Evolutionary conservation across 306 rosid species (phyloP).

Genomic region (Arachis stenosperma): DNA sequence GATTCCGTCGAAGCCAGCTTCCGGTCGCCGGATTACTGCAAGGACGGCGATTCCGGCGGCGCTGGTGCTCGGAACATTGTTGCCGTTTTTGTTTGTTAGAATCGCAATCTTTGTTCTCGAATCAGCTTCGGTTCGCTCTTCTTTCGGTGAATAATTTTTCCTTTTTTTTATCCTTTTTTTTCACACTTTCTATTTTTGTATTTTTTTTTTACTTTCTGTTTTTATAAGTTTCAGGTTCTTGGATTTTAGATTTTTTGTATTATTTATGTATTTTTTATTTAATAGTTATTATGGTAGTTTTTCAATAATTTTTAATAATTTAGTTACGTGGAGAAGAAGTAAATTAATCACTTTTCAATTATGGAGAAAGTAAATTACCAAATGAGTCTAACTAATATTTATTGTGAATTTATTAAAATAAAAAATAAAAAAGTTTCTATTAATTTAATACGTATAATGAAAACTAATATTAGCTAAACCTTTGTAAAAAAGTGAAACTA

Average conservation of each 20-base stretch:
- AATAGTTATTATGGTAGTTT: no score
- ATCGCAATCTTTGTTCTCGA: constrained; percentile 75
- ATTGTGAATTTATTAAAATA: no score
- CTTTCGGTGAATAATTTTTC: constrained; percentile 50
- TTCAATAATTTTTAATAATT: no score
- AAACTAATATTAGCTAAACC: no score
- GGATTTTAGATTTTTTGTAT: no score
- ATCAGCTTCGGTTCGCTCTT: constrained; percentile 72
- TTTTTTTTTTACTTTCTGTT: not conserved
- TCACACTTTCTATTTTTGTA: not conserved
- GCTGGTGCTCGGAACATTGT: constrained; percentile 57
- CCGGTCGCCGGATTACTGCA: constrained; percentile 61
- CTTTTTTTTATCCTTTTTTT: not conserved
- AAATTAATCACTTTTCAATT: no score
- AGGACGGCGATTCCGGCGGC: constrained; percentile 60
- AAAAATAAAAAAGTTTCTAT: not conserved
- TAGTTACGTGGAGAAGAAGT: no score
- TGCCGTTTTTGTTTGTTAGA: constrained; percentile 75
- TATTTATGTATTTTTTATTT: no score
- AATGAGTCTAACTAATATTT: no score
- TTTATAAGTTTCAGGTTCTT: no score
- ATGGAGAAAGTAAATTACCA: no score
- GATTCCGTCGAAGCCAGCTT: constrained; percentile 25
- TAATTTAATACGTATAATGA: no score
- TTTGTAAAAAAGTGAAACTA: not conserved